Conservation (phyloP, 2,329 filamentous ascomycete genomes). For the Xylariales sp. region DNA sequence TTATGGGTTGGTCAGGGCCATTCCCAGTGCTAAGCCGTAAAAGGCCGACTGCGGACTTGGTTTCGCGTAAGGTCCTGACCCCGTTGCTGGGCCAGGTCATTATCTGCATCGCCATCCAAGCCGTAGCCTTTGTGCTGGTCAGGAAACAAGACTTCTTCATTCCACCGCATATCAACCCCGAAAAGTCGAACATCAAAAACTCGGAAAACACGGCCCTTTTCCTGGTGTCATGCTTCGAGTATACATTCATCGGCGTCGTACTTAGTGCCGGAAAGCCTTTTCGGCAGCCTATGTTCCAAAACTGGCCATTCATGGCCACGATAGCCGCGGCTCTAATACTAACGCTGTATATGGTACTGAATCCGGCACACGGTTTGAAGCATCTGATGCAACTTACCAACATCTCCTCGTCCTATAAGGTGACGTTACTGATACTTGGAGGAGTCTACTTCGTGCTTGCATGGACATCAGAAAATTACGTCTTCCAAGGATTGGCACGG, state of each 20-base stretch:
- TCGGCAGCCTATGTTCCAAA: constrained; percentile 71
- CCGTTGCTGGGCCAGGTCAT: constrained; percentile 85
- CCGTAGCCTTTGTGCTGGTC: constrained; percentile 68
- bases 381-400: constrained; percentile 81
- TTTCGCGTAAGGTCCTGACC: constrained; percentile 85
- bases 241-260: constrained; percentile 84
- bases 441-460: constrained; percentile 62
- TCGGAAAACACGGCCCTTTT: constrained; percentile 93
- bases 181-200: constrained; percentile 83
- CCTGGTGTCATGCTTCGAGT: constrained; percentile 87
- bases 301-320: constrained; percentile 80
- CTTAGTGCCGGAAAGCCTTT: constrained; percentile 91
- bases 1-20: constrained; percentile 96
- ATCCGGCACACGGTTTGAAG: constrained; percentile 64
- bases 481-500: constrained; percentile 67
- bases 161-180: constrained; percentile 69
- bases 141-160: constrained; percentile 78
- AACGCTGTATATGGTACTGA: constrained; percentile 75
- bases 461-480: constrained; percentile 65
- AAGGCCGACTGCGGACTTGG: constrained; percentile 84
- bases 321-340: constrained; percentile 64
- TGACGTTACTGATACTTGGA: constrained; percentile 68
- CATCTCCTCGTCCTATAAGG: constrained; percentile 67
- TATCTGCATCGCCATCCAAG: constrained; percentile 74
- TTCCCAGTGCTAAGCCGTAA: constrained; percentile 74